Percentiles rank a stretch among this genome's conserved stretches.
Evolutionary conservation across 2,329 filamentous ascomycete species (phyloP).

Genomic region (Cadophora sp.): DNA sequence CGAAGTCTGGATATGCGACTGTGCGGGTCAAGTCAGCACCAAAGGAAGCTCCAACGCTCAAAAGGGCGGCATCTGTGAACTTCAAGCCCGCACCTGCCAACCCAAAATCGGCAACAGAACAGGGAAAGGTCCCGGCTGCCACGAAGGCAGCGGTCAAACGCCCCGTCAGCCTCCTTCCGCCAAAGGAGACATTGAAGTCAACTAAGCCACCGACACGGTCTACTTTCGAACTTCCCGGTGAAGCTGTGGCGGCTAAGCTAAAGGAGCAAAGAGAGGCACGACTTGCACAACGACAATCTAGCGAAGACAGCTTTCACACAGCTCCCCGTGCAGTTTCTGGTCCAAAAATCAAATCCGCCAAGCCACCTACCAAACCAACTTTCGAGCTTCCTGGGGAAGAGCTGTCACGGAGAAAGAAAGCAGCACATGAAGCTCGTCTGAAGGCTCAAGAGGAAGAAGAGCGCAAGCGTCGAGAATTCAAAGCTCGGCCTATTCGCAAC

Average conservation of each 20-base stretch:
- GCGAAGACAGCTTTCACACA: slow-evolving; percentile 47
- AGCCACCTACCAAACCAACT: slow-evolving; percentile 57
- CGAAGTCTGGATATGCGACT: slow-evolving; percentile 48
- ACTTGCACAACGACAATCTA: slow-evolving; percentile 47
- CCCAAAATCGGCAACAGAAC: slow-evolving; percentile 28
- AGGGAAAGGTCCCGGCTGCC: slow-evolving; percentile 41
- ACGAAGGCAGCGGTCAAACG: slow-evolving; percentile 42
- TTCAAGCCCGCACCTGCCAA: slow-evolving; percentile 28
- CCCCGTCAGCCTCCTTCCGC: slow-evolving; percentile 49
- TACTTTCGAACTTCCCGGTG: slow-evolving; percentile 68
- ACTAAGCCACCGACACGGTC: slow-evolving; percentile 60
- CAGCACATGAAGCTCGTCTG: slow-evolving; percentile 62
- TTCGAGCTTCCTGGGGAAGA: slow-evolving; percentile 71
- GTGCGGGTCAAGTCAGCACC: slow-evolving; percentile 49
- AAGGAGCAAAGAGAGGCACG: slow-evolving; percentile 66
- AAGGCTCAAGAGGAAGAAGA: slow-evolving; percentile 66
- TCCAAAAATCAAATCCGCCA: slow-evolving; percentile 56
- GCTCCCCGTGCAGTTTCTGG: slow-evolving; percentile 48
- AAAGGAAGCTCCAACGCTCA: slow-evolving; percentile 34
- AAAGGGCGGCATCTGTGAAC: slow-evolving; percentile 40
- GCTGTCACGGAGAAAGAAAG: slow-evolving; percentile 54
- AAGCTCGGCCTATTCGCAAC: slow-evolving; percentile 61
- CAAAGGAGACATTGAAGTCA: slow-evolving; percentile 57
- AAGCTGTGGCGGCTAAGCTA: slow-evolving; percentile 62
- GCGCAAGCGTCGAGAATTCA: slow-evolving; percentile 66